These are phyloP conservation scores for Saposhnikovia divaricata DNA, from an alignment of 129 eudicot species.

Conservation along the genomic window DNA sequence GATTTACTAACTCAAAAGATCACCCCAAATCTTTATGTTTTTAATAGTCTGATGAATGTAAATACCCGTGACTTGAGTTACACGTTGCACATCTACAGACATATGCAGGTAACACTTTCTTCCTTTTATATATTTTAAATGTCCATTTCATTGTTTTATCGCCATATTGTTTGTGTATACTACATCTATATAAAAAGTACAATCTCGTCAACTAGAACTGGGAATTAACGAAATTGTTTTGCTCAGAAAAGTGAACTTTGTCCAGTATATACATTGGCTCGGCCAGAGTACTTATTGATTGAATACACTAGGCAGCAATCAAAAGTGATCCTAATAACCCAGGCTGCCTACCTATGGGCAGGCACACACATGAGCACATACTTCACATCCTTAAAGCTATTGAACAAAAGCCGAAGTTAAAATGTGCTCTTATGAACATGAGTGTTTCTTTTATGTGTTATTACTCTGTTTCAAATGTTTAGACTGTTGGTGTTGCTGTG, in stretches of 20 bases:
- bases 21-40: too few species aligned
- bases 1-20: too few species aligned
- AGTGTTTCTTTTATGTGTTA: neutral
- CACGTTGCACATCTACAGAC: too few species aligned
- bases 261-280: neutral
- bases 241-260: neutral
- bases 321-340: neutral
- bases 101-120: too few species aligned
- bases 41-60: too few species aligned
- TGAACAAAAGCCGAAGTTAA: neutral
- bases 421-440: neutral
- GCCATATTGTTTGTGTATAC: too few species aligned
- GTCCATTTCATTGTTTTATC: too few species aligned
- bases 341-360: neutral
- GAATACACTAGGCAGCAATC: neutral
- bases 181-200: neutral
- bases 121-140: too few species aligned
- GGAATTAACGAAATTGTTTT: neutral
- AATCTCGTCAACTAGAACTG: neutral
- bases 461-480: slow-evolving; percentile 17
- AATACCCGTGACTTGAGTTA: too few species aligned
- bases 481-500: slow-evolving; percentile 68
- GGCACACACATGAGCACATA: neutral
- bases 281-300: neutral
- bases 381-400: slow-evolving; percentile 1